phyloP scores from a whole-genome alignment of 306 rosid genomes.

The Inga laurina region DNA sequence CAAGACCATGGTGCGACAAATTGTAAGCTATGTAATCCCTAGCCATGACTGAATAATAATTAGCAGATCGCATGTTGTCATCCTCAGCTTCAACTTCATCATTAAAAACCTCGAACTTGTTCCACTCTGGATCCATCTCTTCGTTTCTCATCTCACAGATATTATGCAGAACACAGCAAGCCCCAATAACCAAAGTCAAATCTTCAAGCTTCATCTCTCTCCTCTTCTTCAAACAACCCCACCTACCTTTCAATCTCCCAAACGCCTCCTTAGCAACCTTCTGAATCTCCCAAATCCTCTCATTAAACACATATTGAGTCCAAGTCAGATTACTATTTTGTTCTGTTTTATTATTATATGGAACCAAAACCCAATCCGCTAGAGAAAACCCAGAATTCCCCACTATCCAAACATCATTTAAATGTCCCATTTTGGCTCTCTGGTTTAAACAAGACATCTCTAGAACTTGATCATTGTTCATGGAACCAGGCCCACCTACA shows the following conservation, averaged over 20 bases:
- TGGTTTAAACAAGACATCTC: constrained; percentile 60
- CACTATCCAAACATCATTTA: constrained; percentile 75
- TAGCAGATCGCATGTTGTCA: constrained; percentile 35
- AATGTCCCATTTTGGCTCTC: constrained; percentile 51
- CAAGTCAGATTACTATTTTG: constrained; percentile 44
- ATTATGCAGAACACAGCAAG: constrained; percentile 87
- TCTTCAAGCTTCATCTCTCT: constrained; percentile 82
- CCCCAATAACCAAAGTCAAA: constrained; percentile 73
- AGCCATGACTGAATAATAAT: constrained; percentile 38
- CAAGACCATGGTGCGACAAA: constrained; percentile 73
- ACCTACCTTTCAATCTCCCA: constrained; percentile 65
- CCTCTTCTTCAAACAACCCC: constrained; percentile 88
- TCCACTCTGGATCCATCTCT: constrained; percentile 41
- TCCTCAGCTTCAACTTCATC: constrained; percentile 67
- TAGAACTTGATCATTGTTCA: constrained; percentile 64
- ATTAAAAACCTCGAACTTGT: constrained; percentile 52
- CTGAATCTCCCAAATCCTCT: constrained; percentile 54
- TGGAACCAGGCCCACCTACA: constrained; percentile 85
- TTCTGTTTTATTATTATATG: constrained; percentile 52
- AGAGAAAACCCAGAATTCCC: constrained; percentile 77
- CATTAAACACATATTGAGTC: constrained; percentile 72
- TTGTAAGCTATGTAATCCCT: constrained; percentile 78
- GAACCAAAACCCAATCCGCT: constrained; percentile 72
- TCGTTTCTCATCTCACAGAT: constrained; percentile 78
- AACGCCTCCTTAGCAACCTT: constrained; percentile 63